These are phyloP conservation scores for Cordyceps cicadae DNA, from an alignment of 2,329 filamentous ascomycete genomes.

Conservation along the genomic window DNA sequence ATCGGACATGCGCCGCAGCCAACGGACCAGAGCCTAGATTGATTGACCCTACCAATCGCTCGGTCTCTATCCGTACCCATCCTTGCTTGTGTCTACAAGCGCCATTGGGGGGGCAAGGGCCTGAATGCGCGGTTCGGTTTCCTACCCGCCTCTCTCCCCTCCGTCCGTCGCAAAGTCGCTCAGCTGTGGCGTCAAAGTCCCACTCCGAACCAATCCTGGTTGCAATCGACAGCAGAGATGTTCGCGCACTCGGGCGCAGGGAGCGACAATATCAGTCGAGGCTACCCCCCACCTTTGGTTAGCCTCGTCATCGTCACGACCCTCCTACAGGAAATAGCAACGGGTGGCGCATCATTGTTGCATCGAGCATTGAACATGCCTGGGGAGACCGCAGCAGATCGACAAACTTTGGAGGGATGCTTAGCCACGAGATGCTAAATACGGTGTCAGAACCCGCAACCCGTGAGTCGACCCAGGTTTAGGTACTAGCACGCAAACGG, in stretches of 20 bases:
- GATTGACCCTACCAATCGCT: conserved; percentile 9
- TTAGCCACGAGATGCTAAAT: no score
- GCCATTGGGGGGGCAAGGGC: background rate
- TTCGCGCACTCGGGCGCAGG: background rate
- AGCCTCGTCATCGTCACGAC: background rate
- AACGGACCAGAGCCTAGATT: background rate
- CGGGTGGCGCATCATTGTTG: no score
- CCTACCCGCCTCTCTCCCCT: background rate
- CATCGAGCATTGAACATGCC: no score
- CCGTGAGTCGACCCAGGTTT: no score
- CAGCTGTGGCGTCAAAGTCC: conserved; percentile 4
- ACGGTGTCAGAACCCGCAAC: no score
- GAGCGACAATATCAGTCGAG: conserved; percentile 6
- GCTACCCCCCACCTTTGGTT: background rate
- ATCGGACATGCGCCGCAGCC: conserved; percentile 7
- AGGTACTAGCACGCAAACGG: no score
- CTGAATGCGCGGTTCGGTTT: background rate
- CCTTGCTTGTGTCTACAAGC: background rate
- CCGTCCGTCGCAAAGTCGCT: conserved; percentile 7
- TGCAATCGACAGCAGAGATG: background rate
- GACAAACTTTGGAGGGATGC: no score
- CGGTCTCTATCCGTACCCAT: conserved; percentile 9
- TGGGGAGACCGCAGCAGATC: no score
- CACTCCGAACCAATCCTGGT: background rate
- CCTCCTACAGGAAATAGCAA: background rate